Base-by-base conservation (phyloP, 2,329 filamentous ascomycete species). In the Claviceps humidiphila region DNA sequence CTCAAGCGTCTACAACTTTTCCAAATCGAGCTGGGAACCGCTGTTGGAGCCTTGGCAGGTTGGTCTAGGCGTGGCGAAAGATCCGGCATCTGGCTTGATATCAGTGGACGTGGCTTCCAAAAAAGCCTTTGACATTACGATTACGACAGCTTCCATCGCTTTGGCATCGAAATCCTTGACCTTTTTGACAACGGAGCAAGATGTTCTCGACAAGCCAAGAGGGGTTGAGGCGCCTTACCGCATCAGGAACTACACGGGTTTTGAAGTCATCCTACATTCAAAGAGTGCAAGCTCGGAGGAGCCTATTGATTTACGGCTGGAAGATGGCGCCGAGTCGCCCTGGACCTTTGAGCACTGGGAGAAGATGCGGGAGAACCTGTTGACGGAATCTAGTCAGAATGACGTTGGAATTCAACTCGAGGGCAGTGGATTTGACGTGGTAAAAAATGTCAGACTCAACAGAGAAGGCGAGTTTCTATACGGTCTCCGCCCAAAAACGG, bases 311-410 rank as follows among this genome's bases (percentile, higher is more conserved):
- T 80, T 87, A 2, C 89, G 85, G 56, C 74, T 98, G 0, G 80
- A 80, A 53, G 94, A 98, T 62, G 94, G 93, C 8, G 81, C 95
- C 61, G 93, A 98, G 67, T 82, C 81, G 2, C 89, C 91, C 1
- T 98, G 93, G 93, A 85, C 89, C 58, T 98, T 98, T 57, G 93
- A 98, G 67, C 89, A 96, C 59, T 93, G 91, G 71, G 90, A 89
- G 58, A 93, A 93, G 60, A 95, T 96, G 77, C 86, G 93, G 68
- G 93, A 98, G 68, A 95, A 86, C 49, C 74, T 98, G 5, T 82
- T 89, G 5, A 84, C 89, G 0, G 93, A 98, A 64, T 86, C 82
- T 7, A 85, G 82, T 54, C 83, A 84, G 49, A 86, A 88, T 24
- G 74, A 87, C 57, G 87, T 98, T 42, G 83, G 86, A 13, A 78